Conservation (phyloP, 805 yeast genomes). For the Henningerozyma blattae region DNA sequence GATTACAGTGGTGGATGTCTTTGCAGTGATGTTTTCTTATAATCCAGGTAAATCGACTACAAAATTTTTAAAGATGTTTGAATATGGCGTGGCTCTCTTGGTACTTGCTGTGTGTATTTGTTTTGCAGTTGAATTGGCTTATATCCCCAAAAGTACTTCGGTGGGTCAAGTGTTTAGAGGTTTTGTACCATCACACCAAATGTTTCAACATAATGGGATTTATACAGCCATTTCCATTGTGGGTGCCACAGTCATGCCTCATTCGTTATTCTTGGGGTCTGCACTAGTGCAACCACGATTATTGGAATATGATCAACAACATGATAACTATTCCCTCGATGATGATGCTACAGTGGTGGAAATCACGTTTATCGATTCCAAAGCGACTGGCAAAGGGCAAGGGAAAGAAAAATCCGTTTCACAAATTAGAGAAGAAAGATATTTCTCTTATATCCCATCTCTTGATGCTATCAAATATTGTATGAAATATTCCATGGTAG, state of each 20-base stretch:
- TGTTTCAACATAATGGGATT: slow-evolving; percentile 50
- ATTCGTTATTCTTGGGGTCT: slow-evolving; percentile 72
- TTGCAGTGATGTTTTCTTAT: slow-evolving; percentile 70
- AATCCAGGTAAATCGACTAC: slow-evolving; percentile 65
- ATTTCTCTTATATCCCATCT: slow-evolving; percentile 54
- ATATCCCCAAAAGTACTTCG: slow-evolving; percentile 35
- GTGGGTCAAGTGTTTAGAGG: slow-evolving; percentile 48
- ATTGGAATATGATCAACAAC: slow-evolving; percentile 55
- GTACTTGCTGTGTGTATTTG: slow-evolving; percentile 71
- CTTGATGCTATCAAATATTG: slow-evolving; percentile 61
- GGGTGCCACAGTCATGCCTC: slow-evolving; percentile 95
- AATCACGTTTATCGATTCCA: not conserved
- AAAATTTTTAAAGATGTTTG: slow-evolving; percentile 62
- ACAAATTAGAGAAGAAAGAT: slow-evolving; percentile 27
- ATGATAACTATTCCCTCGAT: slow-evolving; percentile 34
- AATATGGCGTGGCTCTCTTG: slow-evolving; percentile 55
- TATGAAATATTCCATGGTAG: slow-evolving; percentile 58
- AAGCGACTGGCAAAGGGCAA: not conserved
- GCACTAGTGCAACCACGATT: slow-evolving; percentile 79
- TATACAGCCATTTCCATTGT: slow-evolving; percentile 69
- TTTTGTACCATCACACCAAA: slow-evolving; percentile 45
- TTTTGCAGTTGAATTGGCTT: slow-evolving; percentile 60
- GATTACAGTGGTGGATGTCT: slow-evolving; percentile 69
- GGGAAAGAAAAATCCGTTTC: slow-evolving; percentile 10
- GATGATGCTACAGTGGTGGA: slow-evolving; percentile 5